phyloP scores from a whole-genome alignment of 257 asterid genomes.

The Solanum pinnatisectum region DNA sequence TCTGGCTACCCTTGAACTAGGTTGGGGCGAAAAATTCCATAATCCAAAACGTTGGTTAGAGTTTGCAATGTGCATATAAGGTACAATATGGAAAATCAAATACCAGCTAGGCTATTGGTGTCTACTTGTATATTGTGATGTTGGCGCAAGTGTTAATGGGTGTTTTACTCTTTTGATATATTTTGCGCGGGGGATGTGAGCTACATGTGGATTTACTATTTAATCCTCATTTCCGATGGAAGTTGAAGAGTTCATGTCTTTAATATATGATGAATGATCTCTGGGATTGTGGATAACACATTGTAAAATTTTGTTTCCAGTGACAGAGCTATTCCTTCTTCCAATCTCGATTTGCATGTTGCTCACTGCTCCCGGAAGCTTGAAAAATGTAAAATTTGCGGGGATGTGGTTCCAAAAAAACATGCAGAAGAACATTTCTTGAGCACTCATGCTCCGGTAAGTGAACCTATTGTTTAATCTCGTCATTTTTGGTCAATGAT shows the following conservation, averaged over 20 bases:
- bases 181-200: not conserved
- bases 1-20: not conserved
- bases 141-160: not conserved
- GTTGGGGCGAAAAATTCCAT: not conserved
- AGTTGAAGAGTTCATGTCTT: not conserved
- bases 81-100: not conserved
- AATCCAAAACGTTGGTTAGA: not conserved
- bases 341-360: constrained; percentile 84
- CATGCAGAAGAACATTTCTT: constrained; percentile 81
- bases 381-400: constrained; percentile 87
- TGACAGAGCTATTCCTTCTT: constrained; percentile 72
- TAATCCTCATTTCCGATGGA: not conserved
- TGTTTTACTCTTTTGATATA: not conserved
- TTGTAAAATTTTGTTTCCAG: constrained; percentile 25
- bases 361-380: constrained; percentile 92
- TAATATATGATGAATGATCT: not conserved
- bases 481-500: not conserved
- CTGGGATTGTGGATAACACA: not conserved
- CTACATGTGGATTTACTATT: not conserved
- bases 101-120: not conserved
- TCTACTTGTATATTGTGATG: not conserved
- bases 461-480: constrained; percentile 3
- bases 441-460: constrained; percentile 91
- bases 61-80: not conserved
- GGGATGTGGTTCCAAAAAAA: constrained; percentile 79